Evolutionary conservation across 75 land plant genomes (phyloP), one percentile per base, ranked within the genome.

Genomic region (Cunninghamia lanceolata): DNA sequence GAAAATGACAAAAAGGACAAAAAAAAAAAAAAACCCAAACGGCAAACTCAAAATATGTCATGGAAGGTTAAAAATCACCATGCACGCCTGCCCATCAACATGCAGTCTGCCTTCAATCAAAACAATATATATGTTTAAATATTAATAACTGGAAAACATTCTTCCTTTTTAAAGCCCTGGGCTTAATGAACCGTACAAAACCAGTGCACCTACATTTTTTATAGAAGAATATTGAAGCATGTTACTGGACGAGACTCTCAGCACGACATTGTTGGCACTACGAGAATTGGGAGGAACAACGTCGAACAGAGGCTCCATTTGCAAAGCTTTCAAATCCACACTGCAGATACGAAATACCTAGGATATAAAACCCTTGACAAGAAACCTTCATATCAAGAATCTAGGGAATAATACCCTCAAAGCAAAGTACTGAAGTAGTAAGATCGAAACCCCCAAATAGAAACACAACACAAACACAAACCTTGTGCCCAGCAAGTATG

Each of bases 291-390:
- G 85, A 56, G 93, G 92, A 42, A 92, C 73, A 17, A 87, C 84
- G 45, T 89, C 73, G 83, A 75, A 86, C 46, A 42, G 30, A 88
- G 91, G 89, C 83, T 92, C 92, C 21, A 88, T 84, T 86, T 91
- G 93, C 90, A 92, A 81, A 45, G 90, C 90, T 90, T 87, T 90
- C 86, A 92, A 88, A 92, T 92, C 83, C 46, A 92, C 85, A 86
- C 93, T 89, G 92, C 89, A 39, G 68, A 25, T 63, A 28, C 68
- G n/a, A 25, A 21, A 56, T 56, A 19, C 63, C 6, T 25, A 63
- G 68, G n/a, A 63, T 25, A 63, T 21, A 28, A 28, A 63, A 50
- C 53, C 53, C 53, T 50, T 50, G 14, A 50, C 1, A 50, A 50
- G 16, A 50, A 63, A 63, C 68, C 68, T 28, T 63, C 68, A 63